Evolutionary conservation across 202 grass and related monocot species (phyloP).

Genomic region (Bolboschoenoplectus hybrid): DNA sequence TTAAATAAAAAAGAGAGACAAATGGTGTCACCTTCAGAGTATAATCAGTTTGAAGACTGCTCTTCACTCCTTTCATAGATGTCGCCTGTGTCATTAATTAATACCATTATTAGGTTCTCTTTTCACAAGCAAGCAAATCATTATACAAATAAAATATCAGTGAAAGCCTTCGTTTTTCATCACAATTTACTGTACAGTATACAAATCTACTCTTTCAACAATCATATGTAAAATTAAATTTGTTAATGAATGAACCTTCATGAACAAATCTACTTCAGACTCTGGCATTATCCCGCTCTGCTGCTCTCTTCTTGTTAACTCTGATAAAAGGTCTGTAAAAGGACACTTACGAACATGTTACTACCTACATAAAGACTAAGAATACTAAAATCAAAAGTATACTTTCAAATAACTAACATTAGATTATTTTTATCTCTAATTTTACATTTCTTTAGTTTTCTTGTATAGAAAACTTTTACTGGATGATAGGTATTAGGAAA

Average conservation of each 20-base stretch:
- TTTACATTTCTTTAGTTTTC: not conserved
- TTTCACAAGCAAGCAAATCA: constrained; percentile 26
- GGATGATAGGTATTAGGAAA: not conserved
- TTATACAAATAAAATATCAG: constrained; percentile 26
- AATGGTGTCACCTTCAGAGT: constrained; percentile 68
- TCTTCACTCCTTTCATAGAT: constrained; percentile 79
- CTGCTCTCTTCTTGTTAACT: constrained; percentile 84
- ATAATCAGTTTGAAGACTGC: constrained; percentile 97
- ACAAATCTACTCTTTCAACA: not conserved
- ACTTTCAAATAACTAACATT: constrained; percentile 9
- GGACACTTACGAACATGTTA: not conserved
- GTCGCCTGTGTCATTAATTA: constrained; percentile 63
- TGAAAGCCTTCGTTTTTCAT: not conserved
- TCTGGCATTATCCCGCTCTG: constrained; percentile 80
- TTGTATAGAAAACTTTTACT: not conserved
- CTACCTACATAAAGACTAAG: not conserved
- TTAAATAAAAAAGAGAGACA: constrained; percentile 22
- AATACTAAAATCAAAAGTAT: constrained; percentile 21
- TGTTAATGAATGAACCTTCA: constrained; percentile 63
- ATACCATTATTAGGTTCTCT: not conserved
- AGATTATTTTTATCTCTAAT: not conserved
- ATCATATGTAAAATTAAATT: constrained; percentile 17
- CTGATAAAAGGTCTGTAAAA: constrained; percentile 78
- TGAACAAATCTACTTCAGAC: constrained; percentile 94
- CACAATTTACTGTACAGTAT: constrained; percentile 3